These are phyloP conservation scores for Trichaptum fuscoviolaceum DNA, from an alignment of 768 basidiomycete species.

Conservation along the genomic window DNA sequence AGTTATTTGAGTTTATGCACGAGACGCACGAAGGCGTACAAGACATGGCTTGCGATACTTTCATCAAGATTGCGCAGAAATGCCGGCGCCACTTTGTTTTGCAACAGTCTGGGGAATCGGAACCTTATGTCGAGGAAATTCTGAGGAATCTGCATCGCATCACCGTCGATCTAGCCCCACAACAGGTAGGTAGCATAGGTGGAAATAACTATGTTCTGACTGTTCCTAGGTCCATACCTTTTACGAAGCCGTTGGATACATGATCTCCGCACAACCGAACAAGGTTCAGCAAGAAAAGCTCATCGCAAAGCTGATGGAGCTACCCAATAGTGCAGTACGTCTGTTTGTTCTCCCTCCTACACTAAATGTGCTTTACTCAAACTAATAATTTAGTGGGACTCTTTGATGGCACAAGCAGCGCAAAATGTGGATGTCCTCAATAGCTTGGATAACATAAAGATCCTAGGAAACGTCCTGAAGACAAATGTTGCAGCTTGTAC, in stretches of 20 bases:
- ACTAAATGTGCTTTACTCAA: background rate
- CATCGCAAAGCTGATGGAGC: conserved; percentile 92
- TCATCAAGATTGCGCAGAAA: conserved; percentile 99
- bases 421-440: conserved; percentile 89
- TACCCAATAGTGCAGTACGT: conserved; percentile 92
- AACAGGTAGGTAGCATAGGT: conserved; percentile 44
- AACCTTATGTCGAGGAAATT: conserved; percentile 98
- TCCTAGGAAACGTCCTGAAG: conserved; percentile 93
- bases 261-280: conserved; percentile 99
- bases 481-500: conserved; percentile 98
- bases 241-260: conserved; percentile 98
- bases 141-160: conserved; percentile 86
- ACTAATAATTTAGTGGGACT: conserved; percentile 72
- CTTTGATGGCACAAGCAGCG: conserved; percentile 91
- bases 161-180: conserved; percentile 89
- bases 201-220: conserved; percentile 11
- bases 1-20: conserved; percentile 99
- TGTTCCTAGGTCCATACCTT: conserved; percentile 78
- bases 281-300: conserved; percentile 95
- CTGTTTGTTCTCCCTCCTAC: background rate
- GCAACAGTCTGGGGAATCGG: conserved; percentile 95
- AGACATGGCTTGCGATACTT: conserved; percentile 99
- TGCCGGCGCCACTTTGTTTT: conserved; percentile 97
- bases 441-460: conserved; percentile 92
- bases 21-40: conserved; percentile 99